These are phyloP conservation scores for Polyplosphaeria fusca DNA, from an alignment of 495 filamentous ascomycete genomes.

Conservation along the genomic window DNA sequence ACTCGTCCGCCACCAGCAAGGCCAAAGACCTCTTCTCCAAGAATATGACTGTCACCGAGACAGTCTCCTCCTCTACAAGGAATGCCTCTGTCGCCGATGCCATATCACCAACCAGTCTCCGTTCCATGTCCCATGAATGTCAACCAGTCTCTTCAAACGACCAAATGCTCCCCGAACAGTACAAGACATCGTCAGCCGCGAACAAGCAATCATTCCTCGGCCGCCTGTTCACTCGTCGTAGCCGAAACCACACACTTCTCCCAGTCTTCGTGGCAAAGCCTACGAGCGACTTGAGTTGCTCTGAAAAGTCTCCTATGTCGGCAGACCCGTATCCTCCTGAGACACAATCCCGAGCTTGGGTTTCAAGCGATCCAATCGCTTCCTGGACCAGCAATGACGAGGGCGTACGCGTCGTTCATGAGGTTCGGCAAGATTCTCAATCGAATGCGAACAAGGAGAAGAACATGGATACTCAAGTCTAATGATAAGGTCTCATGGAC, in stretches of 20 bases:
- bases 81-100: too few species aligned
- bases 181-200: too few species aligned
- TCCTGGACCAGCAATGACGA: background rate
- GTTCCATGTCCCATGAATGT: too few species aligned
- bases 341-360: constrained; percentile 9
- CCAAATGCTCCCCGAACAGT: background rate
- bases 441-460: background rate
- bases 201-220: background rate
- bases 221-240: constrained; percentile 3
- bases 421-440: constrained; percentile 18
- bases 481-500: too few species aligned
- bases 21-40: constrained; percentile 27
- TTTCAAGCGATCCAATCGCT: background rate
- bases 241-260: background rate
- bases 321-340: background rate
- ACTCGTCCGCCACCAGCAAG: constrained; percentile 6
- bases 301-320: constrained; percentile 4
- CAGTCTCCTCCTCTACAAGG: too few species aligned
- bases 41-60: too few species aligned
- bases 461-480: too few species aligned
- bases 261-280: constrained; percentile 1
- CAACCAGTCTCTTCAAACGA: too few species aligned
- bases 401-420: constrained; percentile 12
- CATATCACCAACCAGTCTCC: too few species aligned
- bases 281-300: background rate